Evolutionary conservation across 31 red algal genomes (phyloP).

Genomic region (Porphyra umbilicalis): DNA sequence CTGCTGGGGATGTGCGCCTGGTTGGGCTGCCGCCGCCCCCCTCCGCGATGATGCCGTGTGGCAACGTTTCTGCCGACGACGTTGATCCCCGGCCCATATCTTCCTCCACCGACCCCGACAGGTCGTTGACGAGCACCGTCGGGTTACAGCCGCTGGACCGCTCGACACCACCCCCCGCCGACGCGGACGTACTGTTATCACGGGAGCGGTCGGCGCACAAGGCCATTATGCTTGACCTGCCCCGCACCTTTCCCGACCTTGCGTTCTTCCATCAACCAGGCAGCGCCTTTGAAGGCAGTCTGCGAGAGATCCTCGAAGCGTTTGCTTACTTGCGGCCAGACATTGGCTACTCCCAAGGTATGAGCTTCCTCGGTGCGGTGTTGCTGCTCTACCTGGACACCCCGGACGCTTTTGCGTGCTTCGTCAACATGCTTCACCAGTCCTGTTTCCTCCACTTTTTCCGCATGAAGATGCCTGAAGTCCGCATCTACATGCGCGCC

Average conservation of each 20-base stretch:
- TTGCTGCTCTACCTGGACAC: constrained; percentile 90
- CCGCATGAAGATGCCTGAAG: constrained; percentile 94
- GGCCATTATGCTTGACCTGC: constrained; percentile 90
- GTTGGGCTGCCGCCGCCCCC: no score
- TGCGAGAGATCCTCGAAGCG: constrained; percentile 84
- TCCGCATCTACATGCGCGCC: constrained; percentile 65
- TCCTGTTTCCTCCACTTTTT: constrained; percentile 93
- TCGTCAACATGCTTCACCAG: constrained; percentile 83
- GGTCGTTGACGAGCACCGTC: background rate
- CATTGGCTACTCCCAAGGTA: constrained; percentile 96
- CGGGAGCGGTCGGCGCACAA: constrained; percentile 74
- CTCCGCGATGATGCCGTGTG: background rate
- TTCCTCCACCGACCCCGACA: background rate
- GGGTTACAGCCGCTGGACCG: background rate
- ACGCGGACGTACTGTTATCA: background rate
- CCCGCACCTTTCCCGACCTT: constrained; percentile 91
- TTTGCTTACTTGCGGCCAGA: constrained; percentile 90
- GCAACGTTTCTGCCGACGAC: background rate
- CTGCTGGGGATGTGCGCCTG: no score
- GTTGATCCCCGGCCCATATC: background rate
- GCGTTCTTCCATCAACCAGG: constrained; percentile 84
- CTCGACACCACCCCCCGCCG: background rate
- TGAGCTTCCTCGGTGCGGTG: constrained; percentile 91
- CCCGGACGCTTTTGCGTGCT: constrained; percentile 80
- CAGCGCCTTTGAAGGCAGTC: constrained; percentile 64